Evolutionary conservation across 1,284 basidiomycete genomes (phyloP).

Genomic region (Termitomyces sp.): DNA sequence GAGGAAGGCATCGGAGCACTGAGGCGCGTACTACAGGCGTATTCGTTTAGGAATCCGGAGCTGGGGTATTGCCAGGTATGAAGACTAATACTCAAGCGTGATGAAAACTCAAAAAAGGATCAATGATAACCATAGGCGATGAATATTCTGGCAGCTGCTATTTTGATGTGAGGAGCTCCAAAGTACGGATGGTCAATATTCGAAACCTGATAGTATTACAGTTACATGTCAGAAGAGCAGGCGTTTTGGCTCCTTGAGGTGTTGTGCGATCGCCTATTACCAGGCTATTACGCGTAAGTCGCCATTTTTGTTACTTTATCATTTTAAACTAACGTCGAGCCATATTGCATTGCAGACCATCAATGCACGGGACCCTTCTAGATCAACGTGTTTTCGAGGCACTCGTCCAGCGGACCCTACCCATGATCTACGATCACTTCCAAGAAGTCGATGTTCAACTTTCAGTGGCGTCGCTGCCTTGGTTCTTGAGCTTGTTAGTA

Average conservation of each 20-base stretch:
- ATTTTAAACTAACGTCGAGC: neutral
- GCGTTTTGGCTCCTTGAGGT: slow-evolving; percentile 98
- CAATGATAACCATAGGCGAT: slow-evolving; percentile 58
- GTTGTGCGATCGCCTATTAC: slow-evolving; percentile 89
- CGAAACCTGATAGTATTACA: slow-evolving; percentile 25
- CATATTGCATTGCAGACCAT: slow-evolving; percentile 55
- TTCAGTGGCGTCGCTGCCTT: slow-evolving; percentile 94
- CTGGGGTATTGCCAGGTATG: slow-evolving; percentile 79
- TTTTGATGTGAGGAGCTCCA: slow-evolving; percentile 65
- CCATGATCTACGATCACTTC: slow-evolving; percentile 95
- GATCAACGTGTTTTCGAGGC: slow-evolving; percentile 98
- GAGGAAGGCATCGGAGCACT: slow-evolving; percentile 83
- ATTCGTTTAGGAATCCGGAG: slow-evolving; percentile 96
- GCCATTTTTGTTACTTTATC: slow-evolving; percentile 1
- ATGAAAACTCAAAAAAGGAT: neutral
- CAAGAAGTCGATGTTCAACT: slow-evolving; percentile 90
- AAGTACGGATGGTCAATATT: neutral
- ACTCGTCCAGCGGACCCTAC: slow-evolving; percentile 86
- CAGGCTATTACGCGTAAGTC: slow-evolving; percentile 92
- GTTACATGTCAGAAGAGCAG: slow-evolving; percentile 99
- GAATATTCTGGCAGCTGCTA: slow-evolving; percentile 90
- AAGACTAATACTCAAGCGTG: neutral
- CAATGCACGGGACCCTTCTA: slow-evolving; percentile 97
- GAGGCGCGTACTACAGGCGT: slow-evolving; percentile 90
- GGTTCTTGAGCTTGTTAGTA: slow-evolving; percentile 91